A percentile compares a stretch with the other conserved stretches of the same genome.
Evolutionary conservation across 352 stramenopile species (phyloP).

Genomic region (Phytophthora hibernalis): DNA sequence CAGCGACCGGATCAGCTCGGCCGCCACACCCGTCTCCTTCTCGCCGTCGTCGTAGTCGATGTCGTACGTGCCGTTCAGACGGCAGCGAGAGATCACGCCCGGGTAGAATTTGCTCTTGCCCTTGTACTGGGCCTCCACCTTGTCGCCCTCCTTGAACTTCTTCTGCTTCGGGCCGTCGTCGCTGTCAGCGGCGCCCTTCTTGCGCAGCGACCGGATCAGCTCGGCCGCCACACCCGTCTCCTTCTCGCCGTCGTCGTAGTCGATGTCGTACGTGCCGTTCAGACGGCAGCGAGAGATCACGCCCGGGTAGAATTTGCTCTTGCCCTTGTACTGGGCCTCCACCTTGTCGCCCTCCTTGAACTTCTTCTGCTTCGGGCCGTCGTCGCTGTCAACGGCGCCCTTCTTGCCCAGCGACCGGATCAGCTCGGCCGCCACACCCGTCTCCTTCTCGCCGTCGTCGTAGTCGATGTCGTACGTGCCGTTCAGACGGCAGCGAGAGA

Average conservation of each 20-base stretch:
- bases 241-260: constrained; percentile 14
- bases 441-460: constrained; percentile 14
- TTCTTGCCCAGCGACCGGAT: constrained; percentile 8
- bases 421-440: constrained; percentile 11
- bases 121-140: constrained; percentile 15
- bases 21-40: constrained; percentile 14
- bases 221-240: constrained; percentile 14
- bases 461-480: constrained; percentile 16
- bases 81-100: constrained; percentile 11
- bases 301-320: constrained; percentile 13
- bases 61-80: constrained; percentile 12
- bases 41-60: constrained; percentile 14
- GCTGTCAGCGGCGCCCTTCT: constrained; percentile 1
- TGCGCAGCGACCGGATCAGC: constrained; percentile 3
- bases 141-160: constrained; percentile 13
- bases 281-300: constrained; percentile 12
- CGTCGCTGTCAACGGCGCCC: constrained; percentile 1
- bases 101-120: constrained; percentile 15
- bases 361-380: constrained; percentile 9
- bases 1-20: constrained; percentile 7
- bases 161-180: constrained; percentile 9
- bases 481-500: constrained; percentile 10
- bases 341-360: constrained; percentile 13
- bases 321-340: constrained; percentile 15
- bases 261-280: constrained; percentile 14